phyloP scores from a whole-genome alignment of 139 green algal genomes.

The Auxenochlorella pyrenoidosa region DNA sequence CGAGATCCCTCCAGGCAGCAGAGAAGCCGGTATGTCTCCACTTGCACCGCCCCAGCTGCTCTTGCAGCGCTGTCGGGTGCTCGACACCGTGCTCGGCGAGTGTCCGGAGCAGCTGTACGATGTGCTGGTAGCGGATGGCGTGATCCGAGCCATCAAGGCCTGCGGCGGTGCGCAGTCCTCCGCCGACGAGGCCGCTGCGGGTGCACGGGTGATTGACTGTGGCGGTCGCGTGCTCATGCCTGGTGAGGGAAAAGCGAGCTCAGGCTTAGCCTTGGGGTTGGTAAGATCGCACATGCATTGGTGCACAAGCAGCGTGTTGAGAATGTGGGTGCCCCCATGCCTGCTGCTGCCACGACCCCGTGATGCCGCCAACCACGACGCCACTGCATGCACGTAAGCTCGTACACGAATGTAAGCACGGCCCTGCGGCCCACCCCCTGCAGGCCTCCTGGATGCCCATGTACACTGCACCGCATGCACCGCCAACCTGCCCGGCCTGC shows the following conservation, averaged over 20 bases:
- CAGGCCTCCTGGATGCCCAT: constrained; percentile 68
- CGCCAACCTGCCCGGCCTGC: constrained; percentile 64
- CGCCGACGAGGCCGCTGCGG: background rate
- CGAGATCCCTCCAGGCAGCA: no score
- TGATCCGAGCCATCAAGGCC: background rate
- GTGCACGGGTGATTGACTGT: background rate
- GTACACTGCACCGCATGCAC: constrained; percentile 71
- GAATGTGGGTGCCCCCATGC: background rate
- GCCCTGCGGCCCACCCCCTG: no score
- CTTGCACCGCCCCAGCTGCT: background rate
- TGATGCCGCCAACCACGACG: no score
- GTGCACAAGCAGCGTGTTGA: background rate
- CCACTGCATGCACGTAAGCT: no score
- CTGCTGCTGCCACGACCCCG: background rate
- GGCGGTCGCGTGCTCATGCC: background rate
- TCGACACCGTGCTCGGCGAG: background rate
- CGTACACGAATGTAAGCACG: no score
- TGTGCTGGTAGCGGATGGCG: background rate
- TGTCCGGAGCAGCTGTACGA: background rate
- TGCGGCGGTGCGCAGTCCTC: background rate
- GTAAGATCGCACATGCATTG: background rate
- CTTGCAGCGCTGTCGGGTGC: constrained; percentile 1
- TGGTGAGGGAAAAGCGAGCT: background rate
- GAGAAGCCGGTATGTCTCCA: background rate
- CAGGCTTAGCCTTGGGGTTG: no score